These are phyloP conservation scores for Coprinopsis cinerea DNA, from an alignment of 768 basidiomycete species.

Conservation along the genomic window DNA sequence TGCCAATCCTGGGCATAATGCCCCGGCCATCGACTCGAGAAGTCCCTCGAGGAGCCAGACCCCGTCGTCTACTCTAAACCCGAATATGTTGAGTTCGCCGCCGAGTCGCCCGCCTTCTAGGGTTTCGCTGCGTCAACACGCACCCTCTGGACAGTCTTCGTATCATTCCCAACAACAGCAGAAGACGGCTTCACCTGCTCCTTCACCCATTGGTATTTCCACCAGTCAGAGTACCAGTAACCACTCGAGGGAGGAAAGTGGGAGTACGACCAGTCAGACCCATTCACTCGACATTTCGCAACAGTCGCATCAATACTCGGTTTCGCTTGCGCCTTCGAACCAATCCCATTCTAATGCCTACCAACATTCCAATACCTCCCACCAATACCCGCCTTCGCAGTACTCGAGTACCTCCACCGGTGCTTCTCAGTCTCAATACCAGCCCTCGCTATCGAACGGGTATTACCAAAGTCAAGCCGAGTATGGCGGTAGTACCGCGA, in stretches of 20 bases:
- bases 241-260: not conserved
- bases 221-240: not conserved
- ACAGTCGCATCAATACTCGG: not conserved
- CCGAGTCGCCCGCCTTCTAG: not conserved
- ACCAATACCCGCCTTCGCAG: not conserved
- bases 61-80: not conserved
- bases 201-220: not conserved
- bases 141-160: not conserved
- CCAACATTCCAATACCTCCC: not conserved
- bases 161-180: not conserved
- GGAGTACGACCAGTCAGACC: not conserved
- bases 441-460: not conserved
- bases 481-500: too few species aligned
- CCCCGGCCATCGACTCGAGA: too few species aligned
- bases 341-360: not conserved
- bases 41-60: not conserved
- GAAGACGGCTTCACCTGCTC: not conserved
- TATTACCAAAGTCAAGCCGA: not conserved
- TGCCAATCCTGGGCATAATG: too few species aligned
- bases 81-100: not conserved
- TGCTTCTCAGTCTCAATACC: constrained; percentile 1
- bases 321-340: not conserved
- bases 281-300: not conserved
- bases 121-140: not conserved
- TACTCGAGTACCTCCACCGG: not conserved